Evolutionary conservation across 139 green algal species (phyloP).

Genomic region (Volvox africanus): DNA sequence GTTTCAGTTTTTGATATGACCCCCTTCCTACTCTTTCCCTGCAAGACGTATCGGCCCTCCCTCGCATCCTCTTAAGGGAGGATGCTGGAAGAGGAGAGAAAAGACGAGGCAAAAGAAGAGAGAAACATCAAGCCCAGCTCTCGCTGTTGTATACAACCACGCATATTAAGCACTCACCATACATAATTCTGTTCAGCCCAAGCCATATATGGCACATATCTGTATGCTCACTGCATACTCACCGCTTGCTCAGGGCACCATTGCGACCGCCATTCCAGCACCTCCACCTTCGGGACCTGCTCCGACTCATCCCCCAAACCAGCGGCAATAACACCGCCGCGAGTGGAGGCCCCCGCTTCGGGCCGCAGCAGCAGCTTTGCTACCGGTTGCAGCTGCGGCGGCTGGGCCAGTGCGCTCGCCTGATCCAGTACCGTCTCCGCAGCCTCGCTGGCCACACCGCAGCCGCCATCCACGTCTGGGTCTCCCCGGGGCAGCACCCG

Average conservation of each 20-base stretch:
- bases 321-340: neutral
- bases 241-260: constrained; percentile 33
- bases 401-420: no score
- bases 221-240: neutral
- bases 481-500: neutral
- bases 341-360: neutral
- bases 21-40: no score
- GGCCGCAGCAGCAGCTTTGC: constrained; percentile 1
- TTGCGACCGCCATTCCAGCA: constrained; percentile 18
- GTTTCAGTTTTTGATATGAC: no score
- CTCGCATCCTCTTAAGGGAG: no score
- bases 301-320: neutral
- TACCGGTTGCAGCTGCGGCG: neutral
- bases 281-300: neutral
- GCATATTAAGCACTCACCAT: no score
- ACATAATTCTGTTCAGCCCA: no score
- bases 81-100: no score
- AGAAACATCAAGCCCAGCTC: no score
- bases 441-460: neutral
- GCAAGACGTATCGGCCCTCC: no score
- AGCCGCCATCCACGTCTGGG: neutral
- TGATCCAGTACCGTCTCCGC: neutral
- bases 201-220: no score
- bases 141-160: no score
- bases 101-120: no score